Base-by-base conservation (phyloP, 1,284 basidiomycete species). In the Boletellus dicymbophilus region DNA sequence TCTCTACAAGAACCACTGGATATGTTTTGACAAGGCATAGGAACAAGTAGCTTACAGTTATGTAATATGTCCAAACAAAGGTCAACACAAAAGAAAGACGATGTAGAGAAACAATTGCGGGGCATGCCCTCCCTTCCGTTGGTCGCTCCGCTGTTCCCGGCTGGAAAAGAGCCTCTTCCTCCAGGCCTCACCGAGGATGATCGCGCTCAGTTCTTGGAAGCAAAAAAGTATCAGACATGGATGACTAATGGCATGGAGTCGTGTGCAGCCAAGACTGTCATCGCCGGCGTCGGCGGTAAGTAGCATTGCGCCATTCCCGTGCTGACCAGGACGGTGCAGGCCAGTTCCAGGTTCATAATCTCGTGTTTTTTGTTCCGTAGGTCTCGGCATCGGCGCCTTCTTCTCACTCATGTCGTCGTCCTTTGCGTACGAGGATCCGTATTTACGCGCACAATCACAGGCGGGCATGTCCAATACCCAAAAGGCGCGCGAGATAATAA, bases 351-450 rank as follows among this genome's bases (percentile, higher is more conserved):
- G 15, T 31, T 40, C 16, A 56, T 45, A 4, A 2, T 37, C 4
- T 18, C 20, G n/a, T n/a, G n/a, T n/a, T 2, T 26, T 30, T 30
- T 36, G 10, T 27, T 46, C 7, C 7, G 4, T 69, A 91, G 96
- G 94, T 51, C 87, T 98, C 63, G 95, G 81, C 12, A 79, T 98
- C 42, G 97, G 96, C 56, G 95, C 88, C 26, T 95, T 98, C 77
- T 94, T 99, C 74, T 93, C 93, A 1, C 79, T 99, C 54, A 96
- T 99, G 94, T 93, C 91, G 37, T 80, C 94, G 13, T 94, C 93
- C 27, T 96, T 99, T 66, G 89, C 90, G 23, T 95, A 97, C 63
- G 96, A 98, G 69, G 96, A 98, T 68, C 96, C 96, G 7, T 73
- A 93, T 43, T 78, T 92, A 33, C 83, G 91, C 42, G 76, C 84